Evolutionary conservation across 1,284 basidiomycete species (phyloP), one percentile per base, ranked within the genome.

Genomic region (Phlebopus sp.): DNA sequence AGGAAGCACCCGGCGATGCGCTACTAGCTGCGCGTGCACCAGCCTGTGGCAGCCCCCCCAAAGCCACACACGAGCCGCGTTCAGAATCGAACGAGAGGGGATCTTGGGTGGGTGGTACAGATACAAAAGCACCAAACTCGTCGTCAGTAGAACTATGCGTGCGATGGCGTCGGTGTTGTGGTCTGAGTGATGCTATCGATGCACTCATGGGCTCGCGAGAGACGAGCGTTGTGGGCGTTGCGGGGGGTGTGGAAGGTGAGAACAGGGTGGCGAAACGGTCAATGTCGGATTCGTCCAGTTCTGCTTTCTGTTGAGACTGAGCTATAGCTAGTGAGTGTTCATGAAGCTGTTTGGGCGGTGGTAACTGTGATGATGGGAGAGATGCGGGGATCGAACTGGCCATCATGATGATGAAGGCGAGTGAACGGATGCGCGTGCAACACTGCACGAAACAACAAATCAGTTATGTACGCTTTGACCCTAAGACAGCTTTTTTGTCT

Each of bases 41-140:
- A 4, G 37, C 21, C 18, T 29, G 36, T 37, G 32, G 50, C 34
- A n/a, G 37, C 30, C 17, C 35, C 29, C 27, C 46, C 38, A 50
- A 46, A 37, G 42, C 11, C 5, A 45, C 40, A 23, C 34, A 44
- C 19, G 36, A 32, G 29, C 19, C n/a, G 11, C 23, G 39, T 11
- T 31, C 25, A 6, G 19, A n/a, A 10, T 49, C 37, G n/a, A 39
- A 42, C 1, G 59, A 53, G 10, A 86, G 69, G 0, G 84, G 84
- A 53, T 86, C 82, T 34, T 84, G 77, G 5, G 70, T 59, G 0
- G 78, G 68, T 0, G 80, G 69, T 2, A 86, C 84, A 5, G 81
- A 81, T 3, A 87, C 79, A 50, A 87, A 86, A 0, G 80, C 70
- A 14, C 84, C 84, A 62, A 86, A 85, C 13, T 86, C 84, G 1